phyloP scores from a whole-genome alignment of 768 basidiomycete species.

The Mycena albidolilacea region DNA sequence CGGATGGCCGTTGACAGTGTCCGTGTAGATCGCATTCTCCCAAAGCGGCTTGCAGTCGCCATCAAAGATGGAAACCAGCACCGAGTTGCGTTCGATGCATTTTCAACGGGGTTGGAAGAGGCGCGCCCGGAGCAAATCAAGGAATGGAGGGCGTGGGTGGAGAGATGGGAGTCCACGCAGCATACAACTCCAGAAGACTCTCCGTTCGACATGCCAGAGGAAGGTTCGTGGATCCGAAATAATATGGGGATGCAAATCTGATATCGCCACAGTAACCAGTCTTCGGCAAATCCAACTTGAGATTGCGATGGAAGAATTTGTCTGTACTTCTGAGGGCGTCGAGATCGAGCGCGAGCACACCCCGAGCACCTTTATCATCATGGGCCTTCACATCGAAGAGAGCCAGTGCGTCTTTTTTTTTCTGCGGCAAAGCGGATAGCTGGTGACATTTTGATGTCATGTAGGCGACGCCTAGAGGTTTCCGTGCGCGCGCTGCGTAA shows the following conservation, averaged over 20 bases:
- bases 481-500: neutral
- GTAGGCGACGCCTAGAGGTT: neutral
- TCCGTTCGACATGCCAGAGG: neutral
- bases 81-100: neutral
- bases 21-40: too few species aligned
- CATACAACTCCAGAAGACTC: neutral
- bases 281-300: neutral
- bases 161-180: neutral
- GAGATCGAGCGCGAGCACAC: neutral
- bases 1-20: neutral
- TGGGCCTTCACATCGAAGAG: neutral
- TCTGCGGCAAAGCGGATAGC: too few species aligned
- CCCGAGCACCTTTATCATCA: neutral
- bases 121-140: neutral
- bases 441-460: neutral
- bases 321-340: neutral
- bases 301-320: neutral
- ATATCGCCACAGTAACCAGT: neutral
- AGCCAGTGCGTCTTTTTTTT: neutral
- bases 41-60: neutral
- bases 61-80: neutral
- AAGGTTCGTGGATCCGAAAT: neutral
- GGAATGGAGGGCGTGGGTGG: neutral
- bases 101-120: neutral
- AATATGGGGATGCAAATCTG: too few species aligned